A percentile compares a stretch with the other conserved stretches of the same genome.
Conservation (phyloP, 164 flowering plant genomes). For the Magnolia officinalis region DNA sequence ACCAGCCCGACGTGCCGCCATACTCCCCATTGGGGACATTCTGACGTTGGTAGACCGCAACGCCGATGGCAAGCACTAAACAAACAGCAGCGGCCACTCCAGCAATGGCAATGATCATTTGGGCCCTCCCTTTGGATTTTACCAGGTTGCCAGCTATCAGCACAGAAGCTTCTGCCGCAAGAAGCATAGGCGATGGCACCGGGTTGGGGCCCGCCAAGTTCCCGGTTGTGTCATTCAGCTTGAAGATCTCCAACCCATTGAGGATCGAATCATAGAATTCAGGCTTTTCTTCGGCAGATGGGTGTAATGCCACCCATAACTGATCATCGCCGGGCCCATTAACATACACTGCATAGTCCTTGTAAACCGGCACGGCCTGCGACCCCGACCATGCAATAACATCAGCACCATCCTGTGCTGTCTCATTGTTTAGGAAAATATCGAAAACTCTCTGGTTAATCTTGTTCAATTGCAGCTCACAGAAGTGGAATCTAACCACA, state of each 20-base stretch:
- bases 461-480: constrained; percentile 36
- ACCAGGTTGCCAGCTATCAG: constrained; percentile 10
- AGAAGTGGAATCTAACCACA: constrained; percentile 66
- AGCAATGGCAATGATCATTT: constrained; percentile 36
- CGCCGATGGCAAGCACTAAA: constrained; percentile 36
- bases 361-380: constrained; percentile 38
- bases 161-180: constrained; percentile 20
- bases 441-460: constrained; percentile 59
- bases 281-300: constrained; percentile 31
- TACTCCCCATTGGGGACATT: constrained; percentile 6
- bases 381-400: constrained; percentile 45
- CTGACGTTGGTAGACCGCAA: constrained; percentile 19
- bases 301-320: constrained; percentile 50
- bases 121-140: not conserved
- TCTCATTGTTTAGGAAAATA: constrained; percentile 61
- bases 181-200: constrained; percentile 31
- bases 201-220: constrained; percentile 83
- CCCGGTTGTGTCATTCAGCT: constrained; percentile 36
- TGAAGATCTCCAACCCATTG: constrained; percentile 80
- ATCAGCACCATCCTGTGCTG: constrained; percentile 49
- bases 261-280: constrained; percentile 52
- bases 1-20: constrained; percentile 26
- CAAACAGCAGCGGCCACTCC: constrained; percentile 55
- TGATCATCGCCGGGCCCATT: constrained; percentile 30
- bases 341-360: constrained; percentile 50